Evolutionary conservation across 83 land plant species (phyloP).

Genomic region (Isoetes engelmannii): DNA sequence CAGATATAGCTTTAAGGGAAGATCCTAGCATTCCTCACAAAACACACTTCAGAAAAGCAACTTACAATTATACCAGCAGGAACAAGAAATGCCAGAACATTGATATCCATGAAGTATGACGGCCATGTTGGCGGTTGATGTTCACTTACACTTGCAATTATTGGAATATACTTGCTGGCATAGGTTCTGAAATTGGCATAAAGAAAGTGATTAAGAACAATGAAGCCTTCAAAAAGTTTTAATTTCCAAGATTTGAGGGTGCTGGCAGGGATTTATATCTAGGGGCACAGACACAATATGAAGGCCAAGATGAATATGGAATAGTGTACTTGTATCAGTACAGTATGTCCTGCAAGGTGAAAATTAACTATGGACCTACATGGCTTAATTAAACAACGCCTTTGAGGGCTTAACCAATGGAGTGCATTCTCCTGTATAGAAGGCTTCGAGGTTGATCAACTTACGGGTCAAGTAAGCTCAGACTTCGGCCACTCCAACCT

Average conservation of each 20-base stretch:
- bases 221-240: too few species aligned
- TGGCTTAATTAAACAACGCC: too few species aligned
- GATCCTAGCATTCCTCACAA: neutral
- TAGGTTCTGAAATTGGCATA: slow-evolving; percentile 55
- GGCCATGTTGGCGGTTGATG: slow-evolving; percentile 99
- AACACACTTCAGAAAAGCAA: slow-evolving; percentile 4
- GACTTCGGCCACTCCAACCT: slow-evolving; percentile 99
- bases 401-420: too few species aligned
- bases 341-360: neutral
- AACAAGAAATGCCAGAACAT: slow-evolving; percentile 93
- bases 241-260: too few species aligned
- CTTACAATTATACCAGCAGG: slow-evolving; percentile 98
- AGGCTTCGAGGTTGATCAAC: slow-evolving; percentile 9
- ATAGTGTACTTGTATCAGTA: neutral
- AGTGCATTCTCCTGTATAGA: too few species aligned
- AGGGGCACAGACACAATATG: neutral
- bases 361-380: too few species aligned
- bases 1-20: slow-evolving; percentile 8
- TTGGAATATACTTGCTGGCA: slow-evolving; percentile 99
- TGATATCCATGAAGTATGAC: slow-evolving; percentile 99
- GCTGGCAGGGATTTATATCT: too few species aligned
- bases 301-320: neutral
- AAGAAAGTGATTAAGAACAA: too few species aligned
- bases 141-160: slow-evolving; percentile 99
- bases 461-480: slow-evolving; percentile 99